These are phyloP conservation scores for Cerioporus squamosus DNA, from an alignment of 1,284 basidiomycete genomes.

Conservation along the genomic window DNA sequence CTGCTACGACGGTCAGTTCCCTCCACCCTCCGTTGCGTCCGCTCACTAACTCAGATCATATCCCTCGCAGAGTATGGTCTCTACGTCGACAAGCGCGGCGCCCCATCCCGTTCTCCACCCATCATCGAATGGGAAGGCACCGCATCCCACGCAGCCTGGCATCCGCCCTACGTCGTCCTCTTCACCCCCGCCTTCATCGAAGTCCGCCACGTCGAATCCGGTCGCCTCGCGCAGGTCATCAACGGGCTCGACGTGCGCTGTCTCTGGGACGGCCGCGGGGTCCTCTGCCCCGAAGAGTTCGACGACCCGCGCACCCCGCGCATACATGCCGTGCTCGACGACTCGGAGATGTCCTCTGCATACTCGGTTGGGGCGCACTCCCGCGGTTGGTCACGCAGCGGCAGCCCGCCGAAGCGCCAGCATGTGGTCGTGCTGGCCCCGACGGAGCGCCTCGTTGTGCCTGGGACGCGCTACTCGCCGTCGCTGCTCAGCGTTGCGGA, in stretches of 20 bases:
- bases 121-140: slow-evolving; percentile 96
- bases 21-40: neutral
- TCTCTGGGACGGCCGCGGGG: slow-evolving; percentile 83
- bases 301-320: slow-evolving; percentile 67
- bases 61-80: slow-evolving; percentile 85
- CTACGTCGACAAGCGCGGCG: slow-evolving; percentile 87
- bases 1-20: slow-evolving; percentile 81
- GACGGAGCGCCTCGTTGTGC: slow-evolving; percentile 70
- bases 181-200: slow-evolving; percentile 94
- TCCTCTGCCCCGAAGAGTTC: slow-evolving; percentile 44
- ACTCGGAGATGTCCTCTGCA: slow-evolving; percentile 46
- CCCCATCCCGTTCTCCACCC: slow-evolving; percentile 71
- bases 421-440: slow-evolving; percentile 83
- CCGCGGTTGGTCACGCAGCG: neutral
- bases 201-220: slow-evolving; percentile 84
- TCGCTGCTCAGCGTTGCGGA: slow-evolving; percentile 34
- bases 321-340: slow-evolving; percentile 76
- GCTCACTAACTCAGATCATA: neutral
- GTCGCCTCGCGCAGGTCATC: slow-evolving; percentile 89
- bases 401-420: slow-evolving; percentile 52
- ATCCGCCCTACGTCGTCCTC: slow-evolving; percentile 87
- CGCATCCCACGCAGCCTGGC: slow-evolving; percentile 85
- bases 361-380: neutral
- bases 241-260: slow-evolving; percentile 82
- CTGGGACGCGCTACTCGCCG: slow-evolving; percentile 65